Evolutionary conservation across 2,329 filamentous ascomycete genomes (phyloP).

Genomic region (Cladophialophora chaetospira): DNA sequence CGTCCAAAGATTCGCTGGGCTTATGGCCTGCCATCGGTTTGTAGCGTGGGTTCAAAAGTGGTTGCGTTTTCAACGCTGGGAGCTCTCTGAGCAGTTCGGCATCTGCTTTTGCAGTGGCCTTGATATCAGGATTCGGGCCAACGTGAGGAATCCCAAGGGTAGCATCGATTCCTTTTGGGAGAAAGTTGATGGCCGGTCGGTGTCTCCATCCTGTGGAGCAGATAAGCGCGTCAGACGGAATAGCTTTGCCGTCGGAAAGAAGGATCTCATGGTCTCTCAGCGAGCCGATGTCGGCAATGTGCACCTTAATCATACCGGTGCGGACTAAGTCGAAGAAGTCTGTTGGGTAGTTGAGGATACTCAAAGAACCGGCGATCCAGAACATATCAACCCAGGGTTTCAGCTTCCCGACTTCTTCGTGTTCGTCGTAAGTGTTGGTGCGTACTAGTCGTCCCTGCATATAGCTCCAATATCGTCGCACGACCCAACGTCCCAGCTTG

Average conservation of each 20-base stretch:
- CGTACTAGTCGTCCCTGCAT: conserved; percentile 51
- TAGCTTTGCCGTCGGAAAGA: conserved; percentile 48
- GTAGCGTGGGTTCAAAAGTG: conserved; percentile 32
- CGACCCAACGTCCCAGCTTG: conserved; percentile 51
- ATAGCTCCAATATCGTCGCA: conserved; percentile 53
- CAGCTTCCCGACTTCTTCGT: conserved; percentile 48
- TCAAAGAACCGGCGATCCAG: conserved; percentile 59
- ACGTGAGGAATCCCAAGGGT: conserved; percentile 49
- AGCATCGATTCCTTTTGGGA: conserved; percentile 44
- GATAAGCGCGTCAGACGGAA: conserved; percentile 55
- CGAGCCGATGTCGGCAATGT: conserved; percentile 56
- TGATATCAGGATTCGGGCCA: background rate
- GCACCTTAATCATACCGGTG: conserved; percentile 55
- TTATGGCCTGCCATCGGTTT: background rate
- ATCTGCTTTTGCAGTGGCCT: conserved; percentile 49
- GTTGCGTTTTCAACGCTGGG: conserved; percentile 52
- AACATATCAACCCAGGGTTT: conserved; percentile 46
- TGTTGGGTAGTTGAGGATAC: conserved; percentile 62
- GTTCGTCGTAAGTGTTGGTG: conserved; percentile 50
- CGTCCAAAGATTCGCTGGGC: background rate
- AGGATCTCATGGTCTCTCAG: conserved; percentile 51
- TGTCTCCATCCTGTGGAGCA: conserved; percentile 61
- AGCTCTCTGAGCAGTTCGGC: conserved; percentile 53
- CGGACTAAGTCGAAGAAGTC: conserved; percentile 60
- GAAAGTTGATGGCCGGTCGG: conserved; percentile 52